A percentile compares a stretch with the other conserved stretches of the same genome.
Evolutionary conservation across 1,284 basidiomycete species (phyloP).

Genomic region (Ceraceosorus bombacis): DNA sequence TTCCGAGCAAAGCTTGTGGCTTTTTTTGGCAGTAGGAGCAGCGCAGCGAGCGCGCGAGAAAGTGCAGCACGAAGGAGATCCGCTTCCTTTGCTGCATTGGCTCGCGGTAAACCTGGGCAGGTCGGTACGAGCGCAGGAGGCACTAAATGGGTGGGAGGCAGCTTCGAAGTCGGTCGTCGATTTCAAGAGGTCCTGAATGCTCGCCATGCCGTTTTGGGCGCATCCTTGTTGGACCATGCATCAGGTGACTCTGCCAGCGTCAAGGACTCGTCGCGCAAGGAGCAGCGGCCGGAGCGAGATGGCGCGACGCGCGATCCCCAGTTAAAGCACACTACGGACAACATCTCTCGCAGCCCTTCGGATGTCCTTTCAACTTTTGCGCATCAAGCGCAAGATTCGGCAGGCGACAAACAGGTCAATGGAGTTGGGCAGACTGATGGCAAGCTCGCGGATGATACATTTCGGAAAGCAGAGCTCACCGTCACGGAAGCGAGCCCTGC

Average conservation of each 20-base stretch:
- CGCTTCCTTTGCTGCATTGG: no score
- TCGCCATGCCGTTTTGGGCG: conserved; percentile 15
- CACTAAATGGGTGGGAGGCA: conserved; percentile 41
- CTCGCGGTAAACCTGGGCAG: conserved; percentile 9
- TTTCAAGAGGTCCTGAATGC: conserved; percentile 33
- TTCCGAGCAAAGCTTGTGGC: conserved; percentile 14
- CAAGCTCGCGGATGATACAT: no score
- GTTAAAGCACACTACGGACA: background rate
- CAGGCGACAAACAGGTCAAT: conserved; percentile 15
- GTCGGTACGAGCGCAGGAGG: conserved; percentile 42
- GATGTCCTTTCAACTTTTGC: conserved; percentile 22
- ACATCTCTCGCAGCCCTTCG: conserved; percentile 12
- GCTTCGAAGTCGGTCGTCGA: conserved; percentile 37
- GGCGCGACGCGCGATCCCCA: background rate
- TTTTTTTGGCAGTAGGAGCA: conserved; percentile 7
- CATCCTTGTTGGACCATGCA: background rate
- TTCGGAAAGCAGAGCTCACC: no score
- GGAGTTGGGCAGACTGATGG: background rate
- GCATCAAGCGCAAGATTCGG: conserved; percentile 18
- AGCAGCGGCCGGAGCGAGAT: conserved; percentile 9
- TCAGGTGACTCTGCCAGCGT: background rate
- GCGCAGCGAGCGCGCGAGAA: conserved; percentile 11
- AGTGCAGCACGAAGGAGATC: conserved; percentile 6
- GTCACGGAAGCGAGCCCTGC: no score
- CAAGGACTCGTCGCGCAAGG: conserved; percentile 3